Conservation (phyloP, 2,329 filamentous ascomycete species). For the Verticillium nonalfalfae region DNA sequence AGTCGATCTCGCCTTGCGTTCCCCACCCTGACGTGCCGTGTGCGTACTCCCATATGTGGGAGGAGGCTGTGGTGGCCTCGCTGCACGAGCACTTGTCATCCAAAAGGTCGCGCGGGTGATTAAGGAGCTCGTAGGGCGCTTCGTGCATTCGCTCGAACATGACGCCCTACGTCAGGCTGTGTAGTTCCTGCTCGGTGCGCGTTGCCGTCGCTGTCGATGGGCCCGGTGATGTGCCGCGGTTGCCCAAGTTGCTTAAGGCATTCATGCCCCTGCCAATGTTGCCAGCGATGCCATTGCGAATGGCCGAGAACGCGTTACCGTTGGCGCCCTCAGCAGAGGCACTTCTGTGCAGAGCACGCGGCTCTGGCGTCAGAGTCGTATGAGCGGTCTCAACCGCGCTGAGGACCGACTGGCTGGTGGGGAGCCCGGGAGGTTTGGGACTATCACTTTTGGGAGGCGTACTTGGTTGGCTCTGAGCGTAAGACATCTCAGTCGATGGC, state of each 20-base stretch:
- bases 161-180: conserved; percentile 40
- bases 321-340: conserved; percentile 33
- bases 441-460: conserved; percentile 18
- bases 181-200: conserved; percentile 34
- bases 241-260: conserved; percentile 29
- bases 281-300: conserved; percentile 32
- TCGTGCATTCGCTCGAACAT: conserved; percentile 22
- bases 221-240: conserved; percentile 16
- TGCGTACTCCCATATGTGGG: not conserved
- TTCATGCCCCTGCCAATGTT: conserved; percentile 40
- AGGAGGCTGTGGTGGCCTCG: not conserved
- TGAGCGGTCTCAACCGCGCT: conserved; percentile 53
- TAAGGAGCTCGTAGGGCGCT: conserved; percentile 23
- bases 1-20: not conserved
- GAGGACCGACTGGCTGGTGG: conserved; percentile 46
- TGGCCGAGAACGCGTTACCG: conserved; percentile 34
- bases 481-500: conserved; percentile 11
- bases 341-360: conserved; percentile 34
- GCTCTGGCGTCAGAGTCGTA: conserved; percentile 38
- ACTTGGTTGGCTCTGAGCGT: conserved; percentile 17
- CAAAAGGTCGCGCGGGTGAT: conserved; percentile 6
- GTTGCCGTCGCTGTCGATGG: conserved; percentile 7
- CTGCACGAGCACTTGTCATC: not conserved
- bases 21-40: not conserved
- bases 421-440: conserved; percentile 30